Conservation (phyloP, 116 monocot genomes). For the Thalassia testudinum region DNA sequence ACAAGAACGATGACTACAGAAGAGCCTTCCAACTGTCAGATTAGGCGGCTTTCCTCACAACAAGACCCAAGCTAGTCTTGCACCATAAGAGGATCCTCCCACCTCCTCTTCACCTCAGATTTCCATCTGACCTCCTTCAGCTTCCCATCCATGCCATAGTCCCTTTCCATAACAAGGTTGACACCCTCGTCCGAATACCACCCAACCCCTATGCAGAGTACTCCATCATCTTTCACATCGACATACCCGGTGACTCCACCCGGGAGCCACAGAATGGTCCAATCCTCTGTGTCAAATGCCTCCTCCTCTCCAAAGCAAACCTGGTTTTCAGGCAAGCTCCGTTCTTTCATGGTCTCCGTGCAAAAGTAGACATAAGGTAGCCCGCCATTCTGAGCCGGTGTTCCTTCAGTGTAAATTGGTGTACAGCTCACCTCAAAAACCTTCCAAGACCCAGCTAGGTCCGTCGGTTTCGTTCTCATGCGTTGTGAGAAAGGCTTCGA, state of each 20-base stretch:
- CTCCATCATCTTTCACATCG: constrained; percentile 68
- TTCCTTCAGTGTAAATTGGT: constrained; percentile 43
- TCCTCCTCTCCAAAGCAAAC: constrained; percentile 69
- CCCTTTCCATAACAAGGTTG: constrained; percentile 98
- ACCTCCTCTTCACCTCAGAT: constrained; percentile 70
- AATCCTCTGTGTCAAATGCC: constrained; percentile 60
- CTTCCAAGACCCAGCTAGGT: constrained; percentile 82
- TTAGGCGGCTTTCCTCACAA: no score
- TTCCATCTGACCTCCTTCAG: constrained; percentile 89
- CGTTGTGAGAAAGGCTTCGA: constrained; percentile 66
- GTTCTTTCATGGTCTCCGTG: constrained; percentile 78
- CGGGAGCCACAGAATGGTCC: constrained; percentile 77
- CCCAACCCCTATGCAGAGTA: constrained; percentile 72
- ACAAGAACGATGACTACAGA: no score
- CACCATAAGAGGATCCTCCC: constrained; percentile 7
- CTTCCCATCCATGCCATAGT: constrained; percentile 89
- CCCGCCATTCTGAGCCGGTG: constrained; percentile 12
- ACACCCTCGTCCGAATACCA: constrained; percentile 96
- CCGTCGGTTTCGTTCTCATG: constrained; percentile 55
- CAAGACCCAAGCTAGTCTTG: no score
- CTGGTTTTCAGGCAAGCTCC: constrained; percentile 56
- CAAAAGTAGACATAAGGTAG: constrained; percentile 59
- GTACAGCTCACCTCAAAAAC: constrained; percentile 79
- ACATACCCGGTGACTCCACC: constrained; percentile 82
- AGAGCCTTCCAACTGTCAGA: no score